phyloP scores from a whole-genome alignment of 768 basidiomycete genomes.

The Coprinellus micaceus region DNA sequence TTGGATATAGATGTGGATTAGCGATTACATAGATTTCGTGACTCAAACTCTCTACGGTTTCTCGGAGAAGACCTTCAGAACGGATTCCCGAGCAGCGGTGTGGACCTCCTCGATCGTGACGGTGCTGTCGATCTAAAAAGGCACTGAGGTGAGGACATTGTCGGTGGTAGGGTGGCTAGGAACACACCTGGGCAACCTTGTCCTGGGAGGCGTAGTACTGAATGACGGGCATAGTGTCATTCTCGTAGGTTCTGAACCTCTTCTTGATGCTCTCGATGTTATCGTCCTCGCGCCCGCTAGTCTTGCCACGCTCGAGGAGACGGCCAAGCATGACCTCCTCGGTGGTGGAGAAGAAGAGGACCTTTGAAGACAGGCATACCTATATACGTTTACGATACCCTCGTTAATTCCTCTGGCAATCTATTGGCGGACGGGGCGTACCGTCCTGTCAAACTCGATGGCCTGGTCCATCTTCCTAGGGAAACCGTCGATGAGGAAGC shows the following conservation, averaged over 20 bases:
- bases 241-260: conserved; percentile 88
- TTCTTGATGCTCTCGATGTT: conserved; percentile 93
- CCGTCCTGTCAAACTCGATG: conserved; percentile 80
- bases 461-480: conserved; percentile 99
- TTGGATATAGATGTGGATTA: no score
- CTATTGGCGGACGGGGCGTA: conserved; percentile 29
- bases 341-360: conserved; percentile 84
- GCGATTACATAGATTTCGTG: no score
- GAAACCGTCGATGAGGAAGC: conserved; percentile 96
- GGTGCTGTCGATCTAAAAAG: conserved; percentile 61
- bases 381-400: conserved; percentile 24
- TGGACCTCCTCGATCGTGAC: conserved; percentile 71
- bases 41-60: conserved; percentile 20
- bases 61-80: conserved; percentile 30
- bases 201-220: conserved; percentile 62
- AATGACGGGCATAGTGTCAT: conserved; percentile 91
- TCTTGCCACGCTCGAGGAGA: conserved; percentile 86
- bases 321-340: conserved; percentile 86
- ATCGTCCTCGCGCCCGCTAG: conserved; percentile 93
- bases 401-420: not conserved
- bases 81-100: conserved; percentile 48
- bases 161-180: not conserved
- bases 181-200: conserved; percentile 77
- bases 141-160: not conserved
- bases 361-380: conserved; percentile 78